Percentiles rank a stretch among this genome's conserved stretches.
Conservation (phyloP, 164 flowering plant genomes). For the Chimonanthus salicifolius region DNA sequence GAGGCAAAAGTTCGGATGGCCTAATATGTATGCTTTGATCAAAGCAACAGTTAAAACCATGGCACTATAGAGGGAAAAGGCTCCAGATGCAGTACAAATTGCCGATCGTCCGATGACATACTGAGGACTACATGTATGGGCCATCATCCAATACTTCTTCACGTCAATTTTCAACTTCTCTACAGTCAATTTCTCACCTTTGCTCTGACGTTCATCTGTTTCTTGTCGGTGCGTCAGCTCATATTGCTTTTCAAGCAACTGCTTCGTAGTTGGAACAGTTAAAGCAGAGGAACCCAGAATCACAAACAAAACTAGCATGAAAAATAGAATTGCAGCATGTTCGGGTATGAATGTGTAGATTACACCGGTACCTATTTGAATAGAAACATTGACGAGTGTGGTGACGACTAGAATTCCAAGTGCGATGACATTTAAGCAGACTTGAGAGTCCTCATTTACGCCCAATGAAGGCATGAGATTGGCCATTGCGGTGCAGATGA, state of each 20-base stretch:
- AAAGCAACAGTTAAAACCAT: conserved; percentile 33
- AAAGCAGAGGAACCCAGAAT: conserved; percentile 8
- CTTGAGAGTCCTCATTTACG: conserved; percentile 34
- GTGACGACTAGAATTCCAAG: conserved; percentile 53
- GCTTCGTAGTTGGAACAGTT: conserved; percentile 25
- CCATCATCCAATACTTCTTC: conserved; percentile 53
- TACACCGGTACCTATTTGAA: conserved; percentile 47
- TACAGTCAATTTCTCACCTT: background rate
- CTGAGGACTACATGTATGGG: conserved; percentile 50
- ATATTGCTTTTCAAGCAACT: conserved; percentile 27
- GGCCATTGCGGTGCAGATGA: conserved; percentile 48
- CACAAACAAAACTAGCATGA: conserved; percentile 29
- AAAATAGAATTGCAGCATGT: conserved; percentile 30
- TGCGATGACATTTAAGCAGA: conserved; percentile 41
- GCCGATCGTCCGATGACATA: conserved; percentile 51
- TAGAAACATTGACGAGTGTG: conserved; percentile 39
- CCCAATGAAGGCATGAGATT: conserved; percentile 63
- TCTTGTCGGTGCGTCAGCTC: background rate
- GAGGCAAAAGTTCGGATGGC: conserved; percentile 29
- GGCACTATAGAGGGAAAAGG: conserved; percentile 38
- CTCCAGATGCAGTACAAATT: conserved; percentile 49
- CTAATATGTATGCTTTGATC: conserved; percentile 25
- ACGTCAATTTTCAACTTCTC: conserved; percentile 27
- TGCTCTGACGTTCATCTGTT: background rate
- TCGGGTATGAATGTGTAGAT: conserved; percentile 40